Conservation (phyloP, 2,329 filamentous ascomycete genomes). For the Pyrenochaeta sp. region DNA sequence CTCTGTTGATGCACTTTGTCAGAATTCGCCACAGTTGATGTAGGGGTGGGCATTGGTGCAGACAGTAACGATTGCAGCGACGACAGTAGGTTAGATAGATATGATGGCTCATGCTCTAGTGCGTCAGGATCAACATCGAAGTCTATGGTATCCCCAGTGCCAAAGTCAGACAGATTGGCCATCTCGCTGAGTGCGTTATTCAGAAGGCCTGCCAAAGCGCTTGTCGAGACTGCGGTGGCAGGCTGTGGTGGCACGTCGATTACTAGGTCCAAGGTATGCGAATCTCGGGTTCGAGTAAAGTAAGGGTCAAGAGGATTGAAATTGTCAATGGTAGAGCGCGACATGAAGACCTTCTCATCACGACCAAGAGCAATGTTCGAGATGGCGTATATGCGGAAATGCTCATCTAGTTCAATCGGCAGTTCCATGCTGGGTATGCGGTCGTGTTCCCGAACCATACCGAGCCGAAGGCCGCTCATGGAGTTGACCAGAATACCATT, state of each 20-base stretch:
- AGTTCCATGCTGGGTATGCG: slow-evolving; percentile 34
- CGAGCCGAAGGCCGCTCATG: slow-evolving; percentile 68
- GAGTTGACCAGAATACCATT: slow-evolving; percentile 69
- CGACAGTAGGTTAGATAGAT: slow-evolving; percentile 45
- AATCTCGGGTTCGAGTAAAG: slow-evolving; percentile 80
- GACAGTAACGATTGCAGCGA: slow-evolving; percentile 48
- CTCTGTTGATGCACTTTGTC: slow-evolving; percentile 10
- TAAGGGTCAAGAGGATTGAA: slow-evolving; percentile 82
- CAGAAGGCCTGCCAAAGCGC: slow-evolving; percentile 30
- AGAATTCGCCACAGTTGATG: slow-evolving; percentile 13
- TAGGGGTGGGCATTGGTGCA: slow-evolving; percentile 25
- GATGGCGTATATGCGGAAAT: slow-evolving; percentile 80
- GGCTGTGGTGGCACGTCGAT: slow-evolving; percentile 60
- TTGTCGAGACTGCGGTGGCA: slow-evolving; percentile 20
- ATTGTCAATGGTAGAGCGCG: slow-evolving; percentile 72
- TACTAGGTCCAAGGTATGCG: slow-evolving; percentile 76
- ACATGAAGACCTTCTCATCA: slow-evolving; percentile 86
- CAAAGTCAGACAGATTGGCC: slow-evolving; percentile 32
- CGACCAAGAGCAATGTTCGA: slow-evolving; percentile 83
- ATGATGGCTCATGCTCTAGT: slow-evolving; percentile 36
- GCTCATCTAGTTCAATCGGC: slow-evolving; percentile 41
- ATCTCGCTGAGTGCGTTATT: slow-evolving; percentile 31
- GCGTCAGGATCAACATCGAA: slow-evolving; percentile 35
- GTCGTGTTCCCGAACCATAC: slow-evolving; percentile 71
- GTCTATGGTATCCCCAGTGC: slow-evolving; percentile 30